Evolutionary conservation across 306 rosid species (phyloP).

Genomic region (Vigna radiata): DNA sequence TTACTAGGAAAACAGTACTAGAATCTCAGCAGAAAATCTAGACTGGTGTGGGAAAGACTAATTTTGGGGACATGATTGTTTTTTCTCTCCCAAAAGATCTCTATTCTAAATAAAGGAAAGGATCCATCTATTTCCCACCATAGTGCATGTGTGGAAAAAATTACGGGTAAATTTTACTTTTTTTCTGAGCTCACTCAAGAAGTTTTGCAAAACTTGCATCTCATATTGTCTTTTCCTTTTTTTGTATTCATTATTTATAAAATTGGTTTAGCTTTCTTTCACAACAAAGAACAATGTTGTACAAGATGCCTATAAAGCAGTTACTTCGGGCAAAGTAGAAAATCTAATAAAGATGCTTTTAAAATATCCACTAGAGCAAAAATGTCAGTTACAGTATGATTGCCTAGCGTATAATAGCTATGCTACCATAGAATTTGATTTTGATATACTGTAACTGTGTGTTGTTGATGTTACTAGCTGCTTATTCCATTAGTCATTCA

Average conservation of each 20-base stretch:
- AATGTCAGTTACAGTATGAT: not conserved
- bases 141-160: not conserved
- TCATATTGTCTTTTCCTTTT: not conserved
- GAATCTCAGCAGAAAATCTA: no score
- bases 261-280: not conserved
- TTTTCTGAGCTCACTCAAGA: not conserved
- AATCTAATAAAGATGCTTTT: not conserved
- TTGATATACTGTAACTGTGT: not conserved
- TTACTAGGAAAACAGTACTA: no score
- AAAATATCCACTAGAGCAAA: not conserved
- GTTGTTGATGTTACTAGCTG: not conserved
- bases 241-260: not conserved
- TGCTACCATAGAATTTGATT: not conserved
- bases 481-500: not conserved
- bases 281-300: constrained; percentile 16
- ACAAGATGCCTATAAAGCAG: not conserved
- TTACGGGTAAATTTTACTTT: not conserved
- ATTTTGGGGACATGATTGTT: not conserved
- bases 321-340: not conserved
- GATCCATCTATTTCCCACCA: not conserved
- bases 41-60: not conserved
- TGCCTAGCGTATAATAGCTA: not conserved
- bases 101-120: not conserved
- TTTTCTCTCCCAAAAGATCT: not conserved
- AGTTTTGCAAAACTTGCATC: not conserved